phyloP scores from a whole-genome alignment of 1,284 basidiomycete species.

The Heterobasidion occidentale region DNA sequence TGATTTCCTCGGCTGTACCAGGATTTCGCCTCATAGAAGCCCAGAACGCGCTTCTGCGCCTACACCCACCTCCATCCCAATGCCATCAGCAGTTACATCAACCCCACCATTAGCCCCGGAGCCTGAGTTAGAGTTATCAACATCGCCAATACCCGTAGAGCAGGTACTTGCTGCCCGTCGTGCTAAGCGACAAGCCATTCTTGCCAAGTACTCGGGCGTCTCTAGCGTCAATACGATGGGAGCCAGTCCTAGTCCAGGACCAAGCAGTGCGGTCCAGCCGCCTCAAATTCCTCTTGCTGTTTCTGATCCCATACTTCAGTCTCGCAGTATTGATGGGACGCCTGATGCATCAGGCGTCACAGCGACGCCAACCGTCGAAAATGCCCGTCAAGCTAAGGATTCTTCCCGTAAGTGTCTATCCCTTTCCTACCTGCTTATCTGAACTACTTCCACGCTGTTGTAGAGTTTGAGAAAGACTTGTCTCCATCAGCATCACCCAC shows the following conservation, averaged over 20 bases:
- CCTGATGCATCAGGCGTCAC: slow-evolving; percentile 15
- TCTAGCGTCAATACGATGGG: slow-evolving; percentile 28
- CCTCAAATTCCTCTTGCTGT: slow-evolving; percentile 45
- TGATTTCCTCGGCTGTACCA: slow-evolving; percentile 17
- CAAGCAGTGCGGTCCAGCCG: slow-evolving; percentile 68
- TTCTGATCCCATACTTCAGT: slow-evolving; percentile 57
- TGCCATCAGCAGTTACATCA: slow-evolving; percentile 10
- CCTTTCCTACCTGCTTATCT: not conserved
- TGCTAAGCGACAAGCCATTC: slow-evolving; percentile 75
- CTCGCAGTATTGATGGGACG: slow-evolving; percentile 34
- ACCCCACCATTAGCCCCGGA: slow-evolving; percentile 31
- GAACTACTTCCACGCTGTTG: not conserved
- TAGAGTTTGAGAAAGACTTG: slow-evolving; percentile 24
- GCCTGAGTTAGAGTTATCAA: slow-evolving; percentile 50
- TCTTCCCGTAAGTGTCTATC: too few species aligned
- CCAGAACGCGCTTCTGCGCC: slow-evolving; percentile 20
- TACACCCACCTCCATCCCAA: slow-evolving; percentile 18
- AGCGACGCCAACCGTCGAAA: not conserved
- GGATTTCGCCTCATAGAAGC: slow-evolving; percentile 47
- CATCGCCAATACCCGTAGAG: slow-evolving; percentile 58
- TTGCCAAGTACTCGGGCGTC: slow-evolving; percentile 69
- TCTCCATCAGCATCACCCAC: slow-evolving; percentile 50
- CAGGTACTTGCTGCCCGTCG: slow-evolving; percentile 72
- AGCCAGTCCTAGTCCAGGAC: slow-evolving; percentile 47
- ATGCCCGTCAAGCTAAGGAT: not conserved